Evolutionary conservation across 306 rosid genomes (phyloP).

Genomic region (Quercus rubra): DNA sequence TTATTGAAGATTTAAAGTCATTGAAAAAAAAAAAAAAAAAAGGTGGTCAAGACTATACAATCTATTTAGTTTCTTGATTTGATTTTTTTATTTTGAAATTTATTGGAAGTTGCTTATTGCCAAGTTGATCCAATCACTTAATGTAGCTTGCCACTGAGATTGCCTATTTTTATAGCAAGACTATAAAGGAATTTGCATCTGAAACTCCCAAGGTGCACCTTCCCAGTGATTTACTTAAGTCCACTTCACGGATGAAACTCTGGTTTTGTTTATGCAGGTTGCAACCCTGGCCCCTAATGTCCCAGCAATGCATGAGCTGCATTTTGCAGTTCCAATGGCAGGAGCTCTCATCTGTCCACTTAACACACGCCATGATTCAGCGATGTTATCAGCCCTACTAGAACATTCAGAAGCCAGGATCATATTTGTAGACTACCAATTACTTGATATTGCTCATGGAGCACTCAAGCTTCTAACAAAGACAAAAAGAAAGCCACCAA

Average conservation of each 20-base stretch:
- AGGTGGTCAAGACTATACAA: not conserved
- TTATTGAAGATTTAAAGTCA: not conserved
- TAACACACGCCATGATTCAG: slow-evolving; percentile 60
- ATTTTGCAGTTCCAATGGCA: slow-evolving; percentile 92
- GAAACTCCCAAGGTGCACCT: too few relatives aligned
- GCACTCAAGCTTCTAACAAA: slow-evolving; percentile 46
- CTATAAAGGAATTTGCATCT: too few relatives aligned
- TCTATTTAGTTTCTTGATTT: too few relatives aligned
- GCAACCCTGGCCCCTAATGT: slow-evolving; percentile 77
- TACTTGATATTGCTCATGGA: slow-evolving; percentile 45
- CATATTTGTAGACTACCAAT: slow-evolving; percentile 66
- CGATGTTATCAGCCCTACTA: slow-evolving; percentile 48
- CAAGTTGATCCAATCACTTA: not conserved
- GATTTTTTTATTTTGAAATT: not conserved
- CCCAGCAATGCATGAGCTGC: slow-evolving; percentile 90
- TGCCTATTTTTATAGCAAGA: too few relatives aligned
- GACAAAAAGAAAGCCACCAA: slow-evolving; percentile 34
- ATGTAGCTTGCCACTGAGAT: too few relatives aligned
- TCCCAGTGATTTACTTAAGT: not conserved
- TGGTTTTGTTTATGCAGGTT: slow-evolving; percentile 47
- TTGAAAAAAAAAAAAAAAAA: not conserved
- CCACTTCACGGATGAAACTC: slow-evolving; percentile 1
- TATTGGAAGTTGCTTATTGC: not conserved
- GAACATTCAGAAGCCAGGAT: slow-evolving; percentile 70
- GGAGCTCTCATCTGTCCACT: slow-evolving; percentile 75